Percentiles rank a stretch among this genome's conserved stretches.
phyloP scores from a whole-genome alignment of 495 filamentous ascomycete species.

The Talaromyces trachyspermus region DNA sequence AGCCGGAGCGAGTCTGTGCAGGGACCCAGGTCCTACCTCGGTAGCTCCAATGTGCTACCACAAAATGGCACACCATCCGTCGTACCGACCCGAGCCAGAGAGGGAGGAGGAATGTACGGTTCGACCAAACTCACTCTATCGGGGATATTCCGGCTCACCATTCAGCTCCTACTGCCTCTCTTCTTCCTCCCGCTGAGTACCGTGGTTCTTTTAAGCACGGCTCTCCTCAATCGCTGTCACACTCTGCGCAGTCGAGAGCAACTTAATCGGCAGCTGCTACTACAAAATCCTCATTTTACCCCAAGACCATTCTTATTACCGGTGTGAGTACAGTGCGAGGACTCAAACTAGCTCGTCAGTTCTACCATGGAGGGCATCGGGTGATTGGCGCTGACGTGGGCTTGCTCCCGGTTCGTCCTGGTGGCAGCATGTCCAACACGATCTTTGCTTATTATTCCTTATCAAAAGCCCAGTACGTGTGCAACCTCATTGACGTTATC shows the following conservation, averaged over 20 bases:
- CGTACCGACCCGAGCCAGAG: too few species aligned
- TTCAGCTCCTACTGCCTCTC: constrained; percentile 43
- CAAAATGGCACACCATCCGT: too few species aligned
- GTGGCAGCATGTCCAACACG: constrained; percentile 36
- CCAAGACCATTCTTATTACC: constrained; percentile 61
- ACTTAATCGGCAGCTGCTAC: constrained; percentile 19
- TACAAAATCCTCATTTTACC: constrained; percentile 35
- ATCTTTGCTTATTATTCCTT: constrained; percentile 49
- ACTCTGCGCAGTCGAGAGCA: constrained; percentile 11
- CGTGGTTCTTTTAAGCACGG: constrained; percentile 35
- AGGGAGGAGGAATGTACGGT: too few species aligned
- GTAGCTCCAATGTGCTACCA: too few species aligned
- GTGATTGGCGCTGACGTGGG: constrained; percentile 68
- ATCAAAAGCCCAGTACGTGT: constrained; percentile 37
- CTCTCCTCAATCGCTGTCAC: constrained; percentile 19
- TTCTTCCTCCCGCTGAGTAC: constrained; percentile 49
- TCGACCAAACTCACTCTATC: neutral
- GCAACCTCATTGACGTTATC: constrained; percentile 48
- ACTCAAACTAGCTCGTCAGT: constrained; percentile 57
- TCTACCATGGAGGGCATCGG: constrained; percentile 56
- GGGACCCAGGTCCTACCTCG: too few species aligned
- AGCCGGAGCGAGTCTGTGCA: too few species aligned
- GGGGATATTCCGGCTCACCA: constrained; percentile 6
- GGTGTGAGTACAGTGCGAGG: constrained; percentile 66
- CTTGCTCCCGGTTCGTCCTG: constrained; percentile 33